phyloP scores from a whole-genome alignment of 192 early-diverging fungal genomes.

The Endogone sp. region DNA sequence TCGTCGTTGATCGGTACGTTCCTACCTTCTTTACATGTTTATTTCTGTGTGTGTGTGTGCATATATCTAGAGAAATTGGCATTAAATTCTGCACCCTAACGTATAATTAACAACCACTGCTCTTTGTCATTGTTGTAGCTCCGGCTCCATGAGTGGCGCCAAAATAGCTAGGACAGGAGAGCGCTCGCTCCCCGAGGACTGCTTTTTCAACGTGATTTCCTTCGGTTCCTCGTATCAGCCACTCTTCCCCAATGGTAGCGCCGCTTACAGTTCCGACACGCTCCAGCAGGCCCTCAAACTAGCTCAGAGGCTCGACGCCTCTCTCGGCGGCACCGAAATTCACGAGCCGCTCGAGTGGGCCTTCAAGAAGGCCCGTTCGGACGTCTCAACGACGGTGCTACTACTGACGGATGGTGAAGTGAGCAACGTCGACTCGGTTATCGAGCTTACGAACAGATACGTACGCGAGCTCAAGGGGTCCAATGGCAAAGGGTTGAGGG shows the following conservation, averaged over 20 bases:
- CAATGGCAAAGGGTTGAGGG: slow-evolving; percentile 8
- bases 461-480: slow-evolving; percentile 1
- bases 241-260: slow-evolving; percentile 32
- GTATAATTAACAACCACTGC: slow-evolving; percentile 3
- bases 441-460: slow-evolving; percentile 19
- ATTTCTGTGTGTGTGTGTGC: slow-evolving; percentile 14
- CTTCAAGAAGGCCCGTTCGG: slow-evolving; percentile 14
- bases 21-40: slow-evolving; percentile 10
- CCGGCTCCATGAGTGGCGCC: slow-evolving; percentile 47
- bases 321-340: slow-evolving; percentile 25
- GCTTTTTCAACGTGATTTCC: slow-evolving; percentile 44
- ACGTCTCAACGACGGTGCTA: slow-evolving; percentile 38
- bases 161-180: slow-evolving; percentile 29
- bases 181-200: slow-evolving; percentile 41
- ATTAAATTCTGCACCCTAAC: background rate
- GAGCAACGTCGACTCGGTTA: slow-evolving; percentile 37
- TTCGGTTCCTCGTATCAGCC: slow-evolving; percentile 32
- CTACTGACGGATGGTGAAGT: slow-evolving; percentile 44
- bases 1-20: slow-evolving; percentile 36
- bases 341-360: slow-evolving; percentile 23
- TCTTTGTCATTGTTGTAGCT: slow-evolving; percentile 23
- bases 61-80: too few relatives aligned
- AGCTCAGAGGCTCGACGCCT: slow-evolving; percentile 28
- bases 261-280: slow-evolving; percentile 26
- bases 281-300: slow-evolving; percentile 28